A percentile compares a stretch with the other conserved stretches of the same genome.
Conservation (phyloP, 192 early-diverging fungal genomes). For the Coemansia sp. region DNA sequence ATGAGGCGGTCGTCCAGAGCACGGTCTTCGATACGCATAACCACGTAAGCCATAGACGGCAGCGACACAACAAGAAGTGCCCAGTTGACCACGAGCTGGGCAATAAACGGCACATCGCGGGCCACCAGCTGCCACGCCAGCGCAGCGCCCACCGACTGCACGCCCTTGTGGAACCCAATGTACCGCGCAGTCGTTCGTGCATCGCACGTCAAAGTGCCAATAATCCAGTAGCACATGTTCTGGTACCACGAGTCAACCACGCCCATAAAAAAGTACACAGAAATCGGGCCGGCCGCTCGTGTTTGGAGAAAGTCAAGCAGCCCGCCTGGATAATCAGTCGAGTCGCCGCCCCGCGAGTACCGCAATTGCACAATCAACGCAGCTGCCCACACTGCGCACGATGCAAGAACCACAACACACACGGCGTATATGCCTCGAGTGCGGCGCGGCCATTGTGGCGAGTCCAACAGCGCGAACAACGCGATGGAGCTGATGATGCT, state of each 20-base stretch:
- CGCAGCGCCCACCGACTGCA: slow-evolving; percentile 72
- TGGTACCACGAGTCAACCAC: slow-evolving; percentile 80
- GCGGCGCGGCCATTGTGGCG: slow-evolving; percentile 55
- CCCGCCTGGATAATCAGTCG: slow-evolving; percentile 15
- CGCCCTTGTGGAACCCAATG: slow-evolving; percentile 82
- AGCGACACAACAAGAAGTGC: slow-evolving; percentile 30
- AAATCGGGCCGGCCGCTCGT: slow-evolving; percentile 59
- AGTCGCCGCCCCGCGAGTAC: slow-evolving; percentile 37
- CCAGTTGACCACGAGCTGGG: slow-evolving; percentile 53
- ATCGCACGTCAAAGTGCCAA: slow-evolving; percentile 83
- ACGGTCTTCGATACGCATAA: slow-evolving; percentile 33
- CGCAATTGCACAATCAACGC: slow-evolving; percentile 60
- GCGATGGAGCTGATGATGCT: slow-evolving; percentile 70
- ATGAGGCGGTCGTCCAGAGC: slow-evolving; percentile 40
- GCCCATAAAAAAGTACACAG: slow-evolving; percentile 75
- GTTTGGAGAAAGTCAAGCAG: slow-evolving; percentile 32
- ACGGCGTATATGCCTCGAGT: slow-evolving; percentile 61
- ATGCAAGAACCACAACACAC: slow-evolving; percentile 33
- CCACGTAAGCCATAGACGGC: slow-evolving; percentile 41
- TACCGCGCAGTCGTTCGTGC: slow-evolving; percentile 66
- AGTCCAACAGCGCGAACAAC: slow-evolving; percentile 68
- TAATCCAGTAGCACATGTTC: slow-evolving; percentile 75
- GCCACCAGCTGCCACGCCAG: slow-evolving; percentile 70
- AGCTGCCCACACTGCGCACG: slow-evolving; percentile 61
- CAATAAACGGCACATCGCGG: slow-evolving; percentile 44